phyloP scores from a whole-genome alignment of 164 flowering plant species.

The Amborella trichopoda region DNA sequence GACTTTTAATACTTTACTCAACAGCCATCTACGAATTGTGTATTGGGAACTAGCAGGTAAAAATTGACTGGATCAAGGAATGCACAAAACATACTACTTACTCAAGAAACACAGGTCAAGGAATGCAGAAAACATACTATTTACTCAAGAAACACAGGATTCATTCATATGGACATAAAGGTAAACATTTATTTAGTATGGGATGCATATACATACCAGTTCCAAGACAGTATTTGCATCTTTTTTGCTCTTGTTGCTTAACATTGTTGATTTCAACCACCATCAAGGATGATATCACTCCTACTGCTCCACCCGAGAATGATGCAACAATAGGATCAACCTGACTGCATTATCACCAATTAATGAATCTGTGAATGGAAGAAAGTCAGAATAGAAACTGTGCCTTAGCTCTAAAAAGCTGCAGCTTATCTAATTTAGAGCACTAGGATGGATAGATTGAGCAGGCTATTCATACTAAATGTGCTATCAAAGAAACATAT shows the following conservation, averaged over 20 bases:
- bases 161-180: neutral
- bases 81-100: neutral
- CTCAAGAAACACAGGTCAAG: neutral
- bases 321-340: constrained; percentile 99
- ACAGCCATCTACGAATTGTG: no score
- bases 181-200: neutral
- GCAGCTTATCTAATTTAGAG: no score
- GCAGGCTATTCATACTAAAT: no score
- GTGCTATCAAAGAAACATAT: no score
- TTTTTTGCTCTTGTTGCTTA: constrained; percentile 85
- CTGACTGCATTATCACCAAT: constrained; percentile 40
- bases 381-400: neutral
- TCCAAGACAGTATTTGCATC: constrained; percentile 97
- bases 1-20: no score
- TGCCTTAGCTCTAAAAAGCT: no score
- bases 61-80: neutral
- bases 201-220: constrained; percentile 43
- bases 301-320: constrained; percentile 98
- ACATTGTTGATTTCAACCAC: constrained; percentile 96
- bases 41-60: no score
- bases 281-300: constrained; percentile 95
- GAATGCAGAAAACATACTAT: neutral
- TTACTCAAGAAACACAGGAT: neutral
- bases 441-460: no score
- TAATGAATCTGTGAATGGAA: neutral